These are phyloP conservation scores for Colletotrichum acutatum DNA, from an alignment of 2,329 filamentous ascomycete genomes.

Conservation along the genomic window DNA sequence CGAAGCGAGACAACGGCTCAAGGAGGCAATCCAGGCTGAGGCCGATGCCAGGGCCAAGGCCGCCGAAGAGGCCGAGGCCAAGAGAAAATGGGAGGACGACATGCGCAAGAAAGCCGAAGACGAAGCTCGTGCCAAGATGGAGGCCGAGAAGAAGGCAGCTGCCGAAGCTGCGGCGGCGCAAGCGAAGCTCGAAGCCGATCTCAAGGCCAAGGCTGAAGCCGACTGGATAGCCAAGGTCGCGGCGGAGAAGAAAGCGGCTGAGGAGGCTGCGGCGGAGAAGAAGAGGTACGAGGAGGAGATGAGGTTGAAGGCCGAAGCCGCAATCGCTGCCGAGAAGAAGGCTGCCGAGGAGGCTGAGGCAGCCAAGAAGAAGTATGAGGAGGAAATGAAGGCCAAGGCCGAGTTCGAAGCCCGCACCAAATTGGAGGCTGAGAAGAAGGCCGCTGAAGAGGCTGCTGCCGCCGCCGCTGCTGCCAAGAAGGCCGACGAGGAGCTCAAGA, in stretches of 20 bases:
- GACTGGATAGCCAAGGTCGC: conserved; percentile 42
- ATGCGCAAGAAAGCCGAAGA: conserved; percentile 51
- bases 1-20: conserved; percentile 46
- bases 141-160: conserved; percentile 51
- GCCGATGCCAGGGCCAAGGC: conserved; percentile 47
- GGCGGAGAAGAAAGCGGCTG: conserved; percentile 49
- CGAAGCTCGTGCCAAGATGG: conserved; percentile 51
- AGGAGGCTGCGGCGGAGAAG: conserved; percentile 46
- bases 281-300: conserved; percentile 43
- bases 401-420: conserved; percentile 42
- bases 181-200: conserved; percentile 43
- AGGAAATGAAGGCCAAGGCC: conserved; percentile 49
- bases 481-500: conserved; percentile 62
- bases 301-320: conserved; percentile 51
- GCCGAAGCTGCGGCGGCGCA: conserved; percentile 53
- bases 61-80: conserved; percentile 40
- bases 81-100: conserved; percentile 40
- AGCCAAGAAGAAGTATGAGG: conserved; percentile 45
- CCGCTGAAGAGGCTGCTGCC: conserved; percentile 39
- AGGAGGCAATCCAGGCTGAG: conserved; percentile 48
- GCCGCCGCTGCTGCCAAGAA: conserved; percentile 59
- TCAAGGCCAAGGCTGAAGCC: conserved; percentile 52
- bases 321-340: conserved; percentile 53
- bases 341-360: conserved; percentile 43
- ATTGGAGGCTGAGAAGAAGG: conserved; percentile 47